Conservation (phyloP, 495 filamentous ascomycete genomes). For the Podospora pseudopauciseta region DNA sequence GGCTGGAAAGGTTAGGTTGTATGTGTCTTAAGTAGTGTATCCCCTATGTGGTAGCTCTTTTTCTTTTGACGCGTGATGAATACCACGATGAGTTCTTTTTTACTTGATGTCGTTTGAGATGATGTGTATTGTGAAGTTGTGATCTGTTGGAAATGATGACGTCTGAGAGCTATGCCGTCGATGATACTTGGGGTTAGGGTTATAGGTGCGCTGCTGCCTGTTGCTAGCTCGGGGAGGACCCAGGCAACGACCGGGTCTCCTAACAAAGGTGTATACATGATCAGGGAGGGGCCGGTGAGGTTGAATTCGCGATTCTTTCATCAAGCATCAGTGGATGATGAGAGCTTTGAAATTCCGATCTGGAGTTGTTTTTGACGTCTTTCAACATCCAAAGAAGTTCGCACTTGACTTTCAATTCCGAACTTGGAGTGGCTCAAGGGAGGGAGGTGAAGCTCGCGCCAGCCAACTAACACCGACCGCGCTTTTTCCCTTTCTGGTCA, state of each 20-base stretch:
- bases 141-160: neutral
- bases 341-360: neutral
- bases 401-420: neutral
- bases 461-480: neutral
- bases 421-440: neutral
- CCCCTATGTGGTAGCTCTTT: conserved; percentile 8
- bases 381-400: neutral
- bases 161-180: neutral
- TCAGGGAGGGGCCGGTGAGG: neutral
- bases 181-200: conserved; percentile 17
- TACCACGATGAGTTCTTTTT: conserved; percentile 8
- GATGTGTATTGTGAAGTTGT: neutral
- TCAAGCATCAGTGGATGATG: neutral
- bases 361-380: neutral
- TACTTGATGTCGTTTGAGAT: neutral
- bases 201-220: conserved; percentile 20
- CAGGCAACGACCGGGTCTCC: conserved; percentile 10
- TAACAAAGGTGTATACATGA: neutral
- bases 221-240: neutral
- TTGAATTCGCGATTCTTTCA: neutral
- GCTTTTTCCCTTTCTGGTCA: neutral
- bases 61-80: conserved; percentile 9
- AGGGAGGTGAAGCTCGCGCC: neutral
- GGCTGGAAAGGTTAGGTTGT: neutral
- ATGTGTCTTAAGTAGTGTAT: conserved; percentile 8